Evolutionary conservation across 345 rosid species (phyloP), one percentile per base, ranked within the genome.

Genomic region (Clarkia xantiana): DNA sequence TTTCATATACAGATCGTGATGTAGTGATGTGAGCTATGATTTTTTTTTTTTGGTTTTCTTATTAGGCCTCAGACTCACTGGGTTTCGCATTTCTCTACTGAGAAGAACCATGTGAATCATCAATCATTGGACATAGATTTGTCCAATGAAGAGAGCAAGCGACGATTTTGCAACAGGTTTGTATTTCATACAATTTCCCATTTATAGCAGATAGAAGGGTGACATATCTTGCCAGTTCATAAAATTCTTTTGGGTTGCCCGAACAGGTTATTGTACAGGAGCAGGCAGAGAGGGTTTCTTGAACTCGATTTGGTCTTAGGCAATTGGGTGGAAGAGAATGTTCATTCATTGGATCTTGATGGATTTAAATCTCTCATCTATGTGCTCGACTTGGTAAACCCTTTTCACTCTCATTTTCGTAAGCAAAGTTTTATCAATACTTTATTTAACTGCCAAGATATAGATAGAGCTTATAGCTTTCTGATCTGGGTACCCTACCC

Each of bases 221-320:
- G 23, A 14, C 23, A 18, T 25, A 15, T 39, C 14, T 9, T 15
- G 1, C 11, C 13, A 14, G 12, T 14, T 48, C 16, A 17, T 39
- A 38, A 10, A 18, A 19, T n/a, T 14, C 14, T 23, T 29, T 34
- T 40, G 49, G 18, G 25, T 10, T 46, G 3, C 18, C 47, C 12
- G 14, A 13, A 47, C 18, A 90, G 97, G 56, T 54, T 91, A 67
- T 62, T 91, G 70, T 86, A 91, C 67, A 76, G 96, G 77, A 91
- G 98, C 73, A 91, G 64, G 54, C 98, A 91, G 62, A 68, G 98
- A 73, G 98, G 98, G 19, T 79, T 78, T 67, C 59, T 91, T 61
- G 98, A 91, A 60, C 75, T 86, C 70, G 98, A 91, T 72, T 67
- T 86, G 61, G 89, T 86, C 57, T 66, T 91, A 40, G 98, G 98